Evolutionary conservation across 139 green algal species (phyloP).

Genomic region (Coelastrella sp.): DNA sequence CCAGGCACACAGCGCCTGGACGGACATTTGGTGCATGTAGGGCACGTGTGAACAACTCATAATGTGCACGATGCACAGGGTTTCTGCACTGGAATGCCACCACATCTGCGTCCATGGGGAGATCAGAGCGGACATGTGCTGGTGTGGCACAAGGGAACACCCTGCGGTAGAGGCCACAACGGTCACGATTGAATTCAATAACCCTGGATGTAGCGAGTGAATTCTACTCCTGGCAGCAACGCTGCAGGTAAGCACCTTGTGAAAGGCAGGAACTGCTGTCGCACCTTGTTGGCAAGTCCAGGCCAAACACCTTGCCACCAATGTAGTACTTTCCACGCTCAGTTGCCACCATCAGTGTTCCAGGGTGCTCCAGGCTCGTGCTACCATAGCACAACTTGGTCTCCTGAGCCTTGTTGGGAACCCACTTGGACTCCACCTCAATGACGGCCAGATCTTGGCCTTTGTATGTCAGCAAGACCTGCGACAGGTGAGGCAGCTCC

Average conservation of each 20-base stretch:
- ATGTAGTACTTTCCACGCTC: conserved; percentile 90
- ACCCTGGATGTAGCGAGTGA: too few relatives aligned
- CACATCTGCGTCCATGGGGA: conserved; percentile 84
- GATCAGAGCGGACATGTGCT: conserved; percentile 75
- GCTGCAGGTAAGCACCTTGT: too few relatives aligned
- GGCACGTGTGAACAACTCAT: conserved; percentile 93
- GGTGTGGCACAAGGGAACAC: conserved; percentile 89
- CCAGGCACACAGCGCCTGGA: conserved; percentile 81
- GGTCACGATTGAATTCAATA: too few relatives aligned
- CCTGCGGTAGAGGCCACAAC: conserved; percentile 47
- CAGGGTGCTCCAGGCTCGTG: conserved; percentile 92
- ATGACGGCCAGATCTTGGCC: conserved; percentile 89
- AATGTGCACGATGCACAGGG: conserved; percentile 93
- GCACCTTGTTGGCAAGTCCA: conserved; percentile 72
- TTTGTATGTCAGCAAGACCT: conserved; percentile 91
- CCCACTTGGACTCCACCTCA: conserved; percentile 85
- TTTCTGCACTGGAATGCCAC: conserved; percentile 97
- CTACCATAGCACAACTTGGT: conserved; percentile 89
- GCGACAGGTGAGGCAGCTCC: neutral
- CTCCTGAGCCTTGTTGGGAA: conserved; percentile 75
- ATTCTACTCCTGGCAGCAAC: too few relatives aligned
- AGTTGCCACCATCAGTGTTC: conserved; percentile 92
- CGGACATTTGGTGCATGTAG: conserved; percentile 86
- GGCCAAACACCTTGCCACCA: conserved; percentile 65
- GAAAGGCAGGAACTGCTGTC: too few relatives aligned